Evolutionary conservation across 164 flowering plant species (phyloP), one percentile per base, ranked within the genome.

Genomic region (Hamamelis virginiana): DNA sequence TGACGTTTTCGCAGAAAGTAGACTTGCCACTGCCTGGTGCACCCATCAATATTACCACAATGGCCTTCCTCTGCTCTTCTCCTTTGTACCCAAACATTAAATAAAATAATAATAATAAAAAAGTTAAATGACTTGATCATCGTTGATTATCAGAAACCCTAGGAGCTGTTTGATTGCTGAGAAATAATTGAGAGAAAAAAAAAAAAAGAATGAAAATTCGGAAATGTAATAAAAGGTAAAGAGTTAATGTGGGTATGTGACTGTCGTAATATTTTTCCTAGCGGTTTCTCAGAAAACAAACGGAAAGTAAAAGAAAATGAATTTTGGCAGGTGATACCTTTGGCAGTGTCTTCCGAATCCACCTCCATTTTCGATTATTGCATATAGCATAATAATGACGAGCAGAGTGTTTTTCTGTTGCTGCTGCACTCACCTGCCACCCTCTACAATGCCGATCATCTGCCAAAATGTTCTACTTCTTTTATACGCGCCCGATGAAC

Each of bases 11-110:
- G 69, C 94, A 89, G 81, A 92, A 92, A 66, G 97, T 89, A 44
- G 96, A 89, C 71, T 92, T 92, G 48, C 96, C 97, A 70, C 97
- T 92, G 1, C 96, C 97, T 0, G 97, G 97, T n/a, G 91, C 86
- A 38, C 97, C 97, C 59, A 92, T 80, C 73, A 92, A 66, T 10
- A 89, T 70, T 46, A 87, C 84, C 50, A 90, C 64, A 19, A 85
- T 62, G 9, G 53, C 61, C 78, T 89, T 85, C 46, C 75, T 66
- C 27, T 68, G 72, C 51, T 68, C 71, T 27, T 69, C 76, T 61
- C 44, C 71, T 25, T 50, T 72, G 65, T 60, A 27, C n/a, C n/a
- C n/a, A n/a, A n/a, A n/a, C n/a, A n/a, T n/a, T n/a, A n/a, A n/a
- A n/a, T n/a, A n/a, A n/a, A n/a, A n/a, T n/a, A n/a, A n/a, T n/a